Evolutionary conservation across 768 basidiomycete genomes (phyloP).

Genomic region (Hortiboletus flavorubellus): DNA sequence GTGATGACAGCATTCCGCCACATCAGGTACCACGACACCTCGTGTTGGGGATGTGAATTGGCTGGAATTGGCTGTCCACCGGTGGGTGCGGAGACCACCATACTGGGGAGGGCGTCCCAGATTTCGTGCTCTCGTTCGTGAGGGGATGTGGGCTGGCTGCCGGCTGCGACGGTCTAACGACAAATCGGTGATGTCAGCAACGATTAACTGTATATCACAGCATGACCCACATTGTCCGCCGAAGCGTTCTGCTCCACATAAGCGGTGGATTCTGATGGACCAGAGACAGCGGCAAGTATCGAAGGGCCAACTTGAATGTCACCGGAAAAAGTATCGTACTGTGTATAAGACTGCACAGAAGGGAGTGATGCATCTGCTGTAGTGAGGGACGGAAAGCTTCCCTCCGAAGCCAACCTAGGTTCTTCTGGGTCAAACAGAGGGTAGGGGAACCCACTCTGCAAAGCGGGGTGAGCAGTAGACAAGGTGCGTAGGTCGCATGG

Average conservation of each 20-base stretch:
- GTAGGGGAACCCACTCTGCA: background rate
- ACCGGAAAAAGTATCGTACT: background rate
- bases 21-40: background rate
- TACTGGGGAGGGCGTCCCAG: background rate
- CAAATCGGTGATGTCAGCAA: background rate
- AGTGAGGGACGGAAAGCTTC: background rate
- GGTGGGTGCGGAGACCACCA: background rate
- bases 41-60: background rate
- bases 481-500: background rate
- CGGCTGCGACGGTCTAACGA: background rate
- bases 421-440: background rate
- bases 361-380: background rate
- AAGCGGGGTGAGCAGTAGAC: background rate
- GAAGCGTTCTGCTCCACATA: background rate
- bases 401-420: too few relatives aligned
- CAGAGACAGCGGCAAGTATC: too few relatives aligned
- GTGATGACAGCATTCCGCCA: slow-evolving; percentile 16
- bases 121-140: background rate
- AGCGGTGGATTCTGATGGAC: background rate
- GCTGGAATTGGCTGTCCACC: background rate
- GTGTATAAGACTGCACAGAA: background rate
- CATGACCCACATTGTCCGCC: background rate
- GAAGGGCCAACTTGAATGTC: background rate
- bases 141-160: background rate
- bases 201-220: background rate